Conservation (phyloP, 768 basidiomycete species). For the Tubosaeta brunneosetosa region DNA sequence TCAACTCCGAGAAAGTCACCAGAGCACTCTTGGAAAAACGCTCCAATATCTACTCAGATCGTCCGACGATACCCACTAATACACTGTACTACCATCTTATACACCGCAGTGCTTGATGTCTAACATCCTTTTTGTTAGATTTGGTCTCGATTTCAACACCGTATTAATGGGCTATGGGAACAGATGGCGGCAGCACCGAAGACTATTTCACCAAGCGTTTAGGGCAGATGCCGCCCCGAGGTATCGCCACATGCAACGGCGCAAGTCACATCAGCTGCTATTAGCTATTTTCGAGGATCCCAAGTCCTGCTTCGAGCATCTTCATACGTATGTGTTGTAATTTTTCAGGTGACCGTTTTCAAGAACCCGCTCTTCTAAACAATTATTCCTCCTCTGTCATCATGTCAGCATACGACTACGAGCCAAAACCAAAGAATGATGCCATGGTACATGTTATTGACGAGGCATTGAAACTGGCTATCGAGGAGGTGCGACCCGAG, state of each 20-base stretch:
- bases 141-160: conserved; percentile 31
- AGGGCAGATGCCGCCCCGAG: no score
- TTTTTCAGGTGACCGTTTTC: not conserved
- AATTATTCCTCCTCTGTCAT: not conserved
- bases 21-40: conserved; percentile 25
- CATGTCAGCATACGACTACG: not conserved
- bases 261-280: no score
- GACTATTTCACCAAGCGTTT: conserved; percentile 12
- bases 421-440: not conserved
- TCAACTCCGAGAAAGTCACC: conserved; percentile 24
- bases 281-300: no score
- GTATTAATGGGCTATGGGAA: conserved; percentile 29
- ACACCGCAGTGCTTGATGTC: not conserved
- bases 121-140: conserved; percentile 3
- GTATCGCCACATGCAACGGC: no score
- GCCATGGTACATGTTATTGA: not conserved
- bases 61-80: conserved; percentile 12
- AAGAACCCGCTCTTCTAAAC: not conserved
- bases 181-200: conserved; percentile 34
- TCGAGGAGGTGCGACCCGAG: conserved; percentile 21
- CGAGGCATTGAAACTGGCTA: not conserved
- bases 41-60: conserved; percentile 27
- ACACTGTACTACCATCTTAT: conserved; percentile 13
- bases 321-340: not conserved
- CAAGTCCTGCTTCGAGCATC: not conserved